These are phyloP conservation scores for Achaetomium macrosporum DNA, from an alignment of 2,329 filamentous ascomycete genomes.

Conservation along the genomic window DNA sequence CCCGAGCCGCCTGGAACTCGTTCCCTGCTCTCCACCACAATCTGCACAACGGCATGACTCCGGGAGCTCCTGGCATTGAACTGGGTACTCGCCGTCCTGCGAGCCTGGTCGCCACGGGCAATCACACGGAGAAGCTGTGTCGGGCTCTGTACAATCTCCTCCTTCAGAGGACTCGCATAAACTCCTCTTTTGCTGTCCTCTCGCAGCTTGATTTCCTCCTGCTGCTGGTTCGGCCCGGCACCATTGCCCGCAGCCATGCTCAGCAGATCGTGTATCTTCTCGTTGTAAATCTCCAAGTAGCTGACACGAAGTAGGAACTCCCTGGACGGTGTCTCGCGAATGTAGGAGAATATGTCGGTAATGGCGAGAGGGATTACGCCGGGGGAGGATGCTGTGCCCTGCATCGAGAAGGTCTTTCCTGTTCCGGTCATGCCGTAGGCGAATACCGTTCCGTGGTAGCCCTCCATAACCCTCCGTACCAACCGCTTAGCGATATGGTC, in stretches of 20 bases:
- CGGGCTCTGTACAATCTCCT: conserved; percentile 97
- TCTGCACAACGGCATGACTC: conserved; percentile 97
- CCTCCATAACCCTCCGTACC: conserved; percentile 96
- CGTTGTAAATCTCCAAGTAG: conserved; percentile 98
- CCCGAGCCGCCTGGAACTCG: conserved; percentile 56
- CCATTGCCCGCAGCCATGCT: conserved; percentile 62
- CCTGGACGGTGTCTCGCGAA: conserved; percentile 88
- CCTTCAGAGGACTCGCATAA: conserved; percentile 91
- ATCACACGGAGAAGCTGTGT: conserved; percentile 94
- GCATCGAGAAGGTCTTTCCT: conserved; percentile 99
- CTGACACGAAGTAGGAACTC: conserved; percentile 94
- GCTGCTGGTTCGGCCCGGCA: conserved; percentile 47
- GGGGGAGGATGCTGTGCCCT: conserved; percentile 89
- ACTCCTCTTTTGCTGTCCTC: conserved; percentile 96
- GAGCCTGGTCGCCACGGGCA: conserved; percentile 83
- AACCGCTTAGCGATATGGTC: conserved; percentile 90
- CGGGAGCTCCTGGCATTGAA: conserved; percentile 96
- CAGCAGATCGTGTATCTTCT: conserved; percentile 90
- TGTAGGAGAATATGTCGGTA: conserved; percentile 98
- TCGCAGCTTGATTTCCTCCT: conserved; percentile 94
- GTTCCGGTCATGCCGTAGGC: conserved; percentile 99
- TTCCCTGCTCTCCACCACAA: conserved; percentile 94
- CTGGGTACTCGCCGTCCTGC: conserved; percentile 88
- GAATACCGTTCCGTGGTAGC: conserved; percentile 96
- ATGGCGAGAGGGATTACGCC: conserved; percentile 96